Evolutionary conservation across 1,139 yeast genomes (phyloP).

Genomic region (Spencermartinsiella ligniputridi): DNA sequence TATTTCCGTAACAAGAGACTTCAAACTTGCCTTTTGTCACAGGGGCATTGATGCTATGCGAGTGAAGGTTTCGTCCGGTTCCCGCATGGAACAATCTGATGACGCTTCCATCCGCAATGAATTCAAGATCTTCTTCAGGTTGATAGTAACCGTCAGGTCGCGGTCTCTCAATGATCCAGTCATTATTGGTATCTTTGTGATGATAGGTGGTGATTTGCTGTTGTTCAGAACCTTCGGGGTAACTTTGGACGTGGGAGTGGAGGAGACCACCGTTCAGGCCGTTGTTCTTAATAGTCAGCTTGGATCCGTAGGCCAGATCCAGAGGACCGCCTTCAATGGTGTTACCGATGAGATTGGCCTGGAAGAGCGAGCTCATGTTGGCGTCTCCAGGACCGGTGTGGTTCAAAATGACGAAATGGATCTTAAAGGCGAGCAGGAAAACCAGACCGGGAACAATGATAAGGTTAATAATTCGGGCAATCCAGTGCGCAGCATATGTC

Average conservation of each 20-base stretch:
- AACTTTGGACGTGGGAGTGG: constrained; percentile 91
- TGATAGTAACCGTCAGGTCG: constrained; percentile 55
- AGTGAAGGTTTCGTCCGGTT: constrained; percentile 88
- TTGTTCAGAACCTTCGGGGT: constrained; percentile 92
- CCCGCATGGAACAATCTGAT: constrained; percentile 74
- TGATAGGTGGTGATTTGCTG: constrained; percentile 95
- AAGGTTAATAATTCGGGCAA: constrained; percentile 56
- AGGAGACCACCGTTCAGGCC: constrained; percentile 89
- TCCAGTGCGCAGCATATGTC: constrained; percentile 64
- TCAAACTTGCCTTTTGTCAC: constrained; percentile 66
- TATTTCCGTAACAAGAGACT: constrained; percentile 91
- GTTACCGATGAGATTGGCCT: constrained; percentile 82
- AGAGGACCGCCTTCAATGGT: constrained; percentile 83
- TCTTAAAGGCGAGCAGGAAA: constrained; percentile 67
- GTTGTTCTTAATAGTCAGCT: constrained; percentile 78
- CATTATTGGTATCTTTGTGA: constrained; percentile 87
- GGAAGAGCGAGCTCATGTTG: constrained; percentile 94
- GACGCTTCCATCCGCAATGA: constrained; percentile 63
- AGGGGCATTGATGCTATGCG: constrained; percentile 82
- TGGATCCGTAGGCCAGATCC: constrained; percentile 77
- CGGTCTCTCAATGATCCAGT: constrained; percentile 79
- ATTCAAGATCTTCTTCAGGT: constrained; percentile 52
- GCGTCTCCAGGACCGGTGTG: constrained; percentile 96
- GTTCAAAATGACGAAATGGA: constrained; percentile 70
- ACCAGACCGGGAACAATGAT: constrained; percentile 71